Evolutionary conservation across 352 stramenopile species (phyloP).

Genomic region (Pythium rishiriense): DNA sequence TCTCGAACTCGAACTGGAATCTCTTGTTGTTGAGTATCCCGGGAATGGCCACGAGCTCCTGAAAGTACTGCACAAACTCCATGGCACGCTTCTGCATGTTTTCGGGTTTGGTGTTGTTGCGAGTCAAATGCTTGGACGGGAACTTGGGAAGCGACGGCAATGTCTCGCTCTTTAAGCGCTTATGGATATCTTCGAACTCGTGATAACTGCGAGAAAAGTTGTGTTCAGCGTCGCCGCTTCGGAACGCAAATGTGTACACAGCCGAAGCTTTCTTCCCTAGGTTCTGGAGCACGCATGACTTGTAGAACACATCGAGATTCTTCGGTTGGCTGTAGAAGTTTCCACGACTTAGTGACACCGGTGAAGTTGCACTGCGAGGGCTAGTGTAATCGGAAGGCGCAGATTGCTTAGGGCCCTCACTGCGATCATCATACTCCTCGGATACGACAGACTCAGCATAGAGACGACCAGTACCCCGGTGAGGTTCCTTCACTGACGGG

Average conservation of each 20-base stretch:
- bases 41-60: slow-evolving; percentile 54
- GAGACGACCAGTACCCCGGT: neutral
- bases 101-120: slow-evolving; percentile 80
- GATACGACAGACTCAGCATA: slow-evolving; percentile 5
- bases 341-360: slow-evolving; percentile 6
- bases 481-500: neutral
- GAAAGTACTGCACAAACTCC: slow-evolving; percentile 75
- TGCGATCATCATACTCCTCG: slow-evolving; percentile 14
- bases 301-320: slow-evolving; percentile 43
- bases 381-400: slow-evolving; percentile 18
- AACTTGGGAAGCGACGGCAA: slow-evolving; percentile 61
- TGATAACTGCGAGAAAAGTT: slow-evolving; percentile 65
- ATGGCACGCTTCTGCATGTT: slow-evolving; percentile 86
- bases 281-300: slow-evolving; percentile 52
- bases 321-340: slow-evolving; percentile 16
- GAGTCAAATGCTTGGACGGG: slow-evolving; percentile 70
- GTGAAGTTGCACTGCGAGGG: slow-evolving; percentile 22
- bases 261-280: slow-evolving; percentile 64
- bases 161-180: slow-evolving; percentile 40
- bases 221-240: slow-evolving; percentile 38
- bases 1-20: slow-evolving; percentile 68
- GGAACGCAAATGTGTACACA: slow-evolving; percentile 73
- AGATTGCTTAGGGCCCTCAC: slow-evolving; percentile 1
- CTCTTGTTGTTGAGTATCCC: slow-evolving; percentile 53
- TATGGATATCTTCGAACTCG: slow-evolving; percentile 74